Base-by-base conservation (phyloP, 169 alveolate species). In the Amoebophrya sp. region DNA sequence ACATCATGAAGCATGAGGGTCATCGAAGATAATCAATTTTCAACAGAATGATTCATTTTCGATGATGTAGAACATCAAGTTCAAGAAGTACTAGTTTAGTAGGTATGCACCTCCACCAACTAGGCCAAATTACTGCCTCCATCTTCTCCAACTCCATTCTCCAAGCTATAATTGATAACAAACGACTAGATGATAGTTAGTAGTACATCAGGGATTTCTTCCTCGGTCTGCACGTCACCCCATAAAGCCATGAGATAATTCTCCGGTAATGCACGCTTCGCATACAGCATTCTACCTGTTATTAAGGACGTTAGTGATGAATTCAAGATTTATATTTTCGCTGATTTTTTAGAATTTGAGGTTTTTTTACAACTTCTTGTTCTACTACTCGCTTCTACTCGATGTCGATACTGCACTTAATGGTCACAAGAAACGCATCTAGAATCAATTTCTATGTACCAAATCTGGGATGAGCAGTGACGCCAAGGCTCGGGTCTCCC, bases 171-270 rank as follows among this genome's bases (percentile, higher is more conserved):
- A 53, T 10, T 14, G 76, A 53, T 53, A 23, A 53, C 23, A 53
- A 53, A 53, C 10, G 23, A 10, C 10, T 14, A 14, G n/a, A 23
- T 23, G 23, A 53, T 14, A 65, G n/a, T 6, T 0, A 26, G 26
- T 36, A 65, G 2, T 65, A 65, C 83, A 6, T 65, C 83, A 10
- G 10, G 3, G 38, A 65, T 65, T 36, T 65, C 83, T 6, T 65
- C 26, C 26, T 65, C 83, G 18, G 83, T 18, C 83, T 65, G 83
- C 83, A 65, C 83, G 83, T 65, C 83, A 26, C 83, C 83, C 83
- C 83, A 65, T 10, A 65, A 26, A 6, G 83, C 83, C 83, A 65
- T 26, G 26, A 65, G 10, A 36, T 65, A 65, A 36, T 26, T 36
- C 83, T 65, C n/a, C 83, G 83, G 83, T 36, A 65, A 26, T 26